These are phyloP conservation scores for Amanita rimosa DNA, from an alignment of 768 basidiomycete genomes.

Conservation along the genomic window DNA sequence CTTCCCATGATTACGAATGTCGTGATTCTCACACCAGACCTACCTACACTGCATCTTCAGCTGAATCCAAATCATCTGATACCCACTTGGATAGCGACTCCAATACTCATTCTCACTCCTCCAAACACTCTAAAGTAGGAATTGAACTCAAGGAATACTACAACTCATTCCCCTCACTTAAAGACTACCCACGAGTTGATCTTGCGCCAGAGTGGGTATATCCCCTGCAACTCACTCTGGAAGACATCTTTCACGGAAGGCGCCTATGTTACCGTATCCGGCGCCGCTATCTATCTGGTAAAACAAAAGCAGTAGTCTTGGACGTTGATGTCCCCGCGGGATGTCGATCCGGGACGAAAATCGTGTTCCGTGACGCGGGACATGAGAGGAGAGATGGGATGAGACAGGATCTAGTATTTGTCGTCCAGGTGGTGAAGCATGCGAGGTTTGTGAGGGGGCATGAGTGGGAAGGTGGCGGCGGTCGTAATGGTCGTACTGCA, in stretches of 20 bases:
- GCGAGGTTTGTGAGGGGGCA: constrained; percentile 15
- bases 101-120: neutral
- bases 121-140: neutral
- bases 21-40: constrained; percentile 12
- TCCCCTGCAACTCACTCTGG: constrained; percentile 40
- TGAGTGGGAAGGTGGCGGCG: constrained; percentile 3
- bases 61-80: neutral
- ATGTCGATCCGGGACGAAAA: constrained; percentile 40
- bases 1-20: constrained; percentile 1
- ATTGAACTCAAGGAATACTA: constrained; percentile 8
- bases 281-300: constrained; percentile 34
- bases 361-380: constrained; percentile 39
- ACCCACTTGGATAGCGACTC: neutral
- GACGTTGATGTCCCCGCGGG: constrained; percentile 44
- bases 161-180: constrained; percentile 6
- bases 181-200: constrained; percentile 17
- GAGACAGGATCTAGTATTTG: constrained; percentile 49
- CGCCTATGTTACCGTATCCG: constrained; percentile 40
- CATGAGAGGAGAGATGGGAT: constrained; percentile 47
- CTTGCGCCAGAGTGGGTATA: constrained; percentile 26
- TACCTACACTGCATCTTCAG: constrained; percentile 4
- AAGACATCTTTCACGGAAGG: constrained; percentile 44
- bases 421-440: constrained; percentile 42
- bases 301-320: constrained; percentile 35
- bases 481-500: neutral